phyloP scores from a whole-genome alignment of 179 eudicot species.

The Silene noctiflora region DNA sequence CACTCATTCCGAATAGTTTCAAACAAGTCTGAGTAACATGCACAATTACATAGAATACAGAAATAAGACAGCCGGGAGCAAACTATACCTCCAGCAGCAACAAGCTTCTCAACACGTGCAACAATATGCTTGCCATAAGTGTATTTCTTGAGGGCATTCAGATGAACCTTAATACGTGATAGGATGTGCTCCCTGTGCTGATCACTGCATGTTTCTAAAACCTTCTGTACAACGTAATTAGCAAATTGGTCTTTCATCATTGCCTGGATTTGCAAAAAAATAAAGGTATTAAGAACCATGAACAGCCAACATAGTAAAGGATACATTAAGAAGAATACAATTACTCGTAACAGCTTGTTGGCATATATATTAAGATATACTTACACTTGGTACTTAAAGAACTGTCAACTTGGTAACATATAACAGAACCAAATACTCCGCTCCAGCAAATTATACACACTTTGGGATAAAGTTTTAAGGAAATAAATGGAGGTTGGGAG shows the following conservation, averaged over 20 bases:
- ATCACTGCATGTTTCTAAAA: conserved; percentile 74
- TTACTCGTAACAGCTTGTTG: too few relatives aligned
- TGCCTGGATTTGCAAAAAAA: conserved; percentile 39
- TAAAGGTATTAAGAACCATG: neutral
- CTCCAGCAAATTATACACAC: too few relatives aligned
- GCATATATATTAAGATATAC: too few relatives aligned
- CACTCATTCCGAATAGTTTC: neutral
- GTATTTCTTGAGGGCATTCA: conserved; percentile 70
- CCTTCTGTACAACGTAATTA: conserved; percentile 78
- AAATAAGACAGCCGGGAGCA: neutral
- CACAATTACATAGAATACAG: neutral
- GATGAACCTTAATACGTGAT: conserved; percentile 61
- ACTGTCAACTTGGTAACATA: too few relatives aligned
- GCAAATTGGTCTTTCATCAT: conserved; percentile 91
- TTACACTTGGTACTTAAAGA: too few relatives aligned
- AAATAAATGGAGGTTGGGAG: too few relatives aligned
- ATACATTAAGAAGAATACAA: neutral
- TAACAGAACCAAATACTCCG: too few relatives aligned
- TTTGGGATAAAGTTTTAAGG: too few relatives aligned
- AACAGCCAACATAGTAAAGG: too few relatives aligned
- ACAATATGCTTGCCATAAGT: conserved; percentile 82
- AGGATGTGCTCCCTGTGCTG: conserved; percentile 61
- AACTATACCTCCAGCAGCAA: conserved; percentile 66
- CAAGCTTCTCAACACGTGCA: conserved; percentile 78
- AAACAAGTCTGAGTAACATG: neutral